A percentile compares a stretch with the other conserved stretches of the same genome.
Evolutionary conservation across 306 rosid species (phyloP).

Genomic region (Vicia villosa): DNA sequence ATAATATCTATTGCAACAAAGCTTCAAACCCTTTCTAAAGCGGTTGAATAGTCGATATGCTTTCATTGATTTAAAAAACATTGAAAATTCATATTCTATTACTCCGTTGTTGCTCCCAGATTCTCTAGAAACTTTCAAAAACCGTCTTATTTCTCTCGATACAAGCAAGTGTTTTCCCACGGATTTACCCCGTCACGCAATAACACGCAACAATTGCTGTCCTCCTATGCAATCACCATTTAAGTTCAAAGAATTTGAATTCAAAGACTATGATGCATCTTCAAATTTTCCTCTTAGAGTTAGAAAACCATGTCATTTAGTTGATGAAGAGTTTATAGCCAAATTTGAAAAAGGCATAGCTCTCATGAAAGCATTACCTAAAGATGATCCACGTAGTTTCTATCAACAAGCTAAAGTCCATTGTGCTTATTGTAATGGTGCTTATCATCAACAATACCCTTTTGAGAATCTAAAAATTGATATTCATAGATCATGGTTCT

Average conservation of each 20-base stretch:
- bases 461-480: conserved; percentile 42
- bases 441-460: conserved; percentile 44
- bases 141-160: neutral
- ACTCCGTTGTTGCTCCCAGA: neutral
- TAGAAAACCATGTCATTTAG: conserved; percentile 20
- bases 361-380: conserved; percentile 34
- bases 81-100: neutral
- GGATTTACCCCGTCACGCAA: neutral
- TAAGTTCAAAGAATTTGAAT: neutral
- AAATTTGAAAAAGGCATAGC: conserved; percentile 32
- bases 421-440: conserved; percentile 77
- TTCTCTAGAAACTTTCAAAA: neutral
- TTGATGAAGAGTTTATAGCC: conserved; percentile 11
- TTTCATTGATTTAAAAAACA: conserved; percentile 12
- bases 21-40: neutral
- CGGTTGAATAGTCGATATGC: neutral
- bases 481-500: conserved; percentile 61
- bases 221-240: conserved; percentile 41
- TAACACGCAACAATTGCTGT: conserved; percentile 47
- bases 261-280: conserved; percentile 17
- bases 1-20: neutral
- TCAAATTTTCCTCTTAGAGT: neutral
- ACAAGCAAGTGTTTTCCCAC: neutral
- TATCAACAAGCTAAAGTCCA: conserved; percentile 61
- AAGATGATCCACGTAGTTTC: conserved; percentile 58